A percentile compares a stretch with the other conserved stretches of the same genome.
phyloP scores from a whole-genome alignment of 257 asterid species.

The Solanum tarijense region DNA sequence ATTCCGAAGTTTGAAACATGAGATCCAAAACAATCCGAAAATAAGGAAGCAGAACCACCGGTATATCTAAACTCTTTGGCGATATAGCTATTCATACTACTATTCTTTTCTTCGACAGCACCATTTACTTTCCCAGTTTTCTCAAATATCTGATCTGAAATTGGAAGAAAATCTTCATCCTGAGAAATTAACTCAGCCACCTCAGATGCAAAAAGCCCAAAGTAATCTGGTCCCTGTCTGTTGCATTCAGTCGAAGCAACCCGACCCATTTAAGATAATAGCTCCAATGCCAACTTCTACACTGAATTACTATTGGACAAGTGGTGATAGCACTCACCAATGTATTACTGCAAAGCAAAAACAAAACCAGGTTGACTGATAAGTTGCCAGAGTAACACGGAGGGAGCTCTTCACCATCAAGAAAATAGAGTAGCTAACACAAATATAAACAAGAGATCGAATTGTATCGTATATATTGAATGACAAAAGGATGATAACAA shows the following conservation, averaged over 20 bases:
- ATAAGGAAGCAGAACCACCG: constrained; percentile 24
- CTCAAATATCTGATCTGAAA: constrained; percentile 12
- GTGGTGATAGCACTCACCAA: not conserved
- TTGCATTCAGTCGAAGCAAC: constrained; percentile 12
- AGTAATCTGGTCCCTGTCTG: constrained; percentile 50
- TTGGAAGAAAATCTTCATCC: constrained; percentile 35
- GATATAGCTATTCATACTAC: constrained; percentile 8
- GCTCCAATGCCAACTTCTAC: not conserved
- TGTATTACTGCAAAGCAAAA: not conserved
- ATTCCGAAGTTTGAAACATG: constrained; percentile 36
- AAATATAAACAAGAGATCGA: not conserved
- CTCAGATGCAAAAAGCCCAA: constrained; percentile 47
- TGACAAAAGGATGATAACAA: not conserved
- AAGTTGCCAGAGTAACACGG: not conserved
- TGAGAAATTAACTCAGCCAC: constrained; percentile 37
- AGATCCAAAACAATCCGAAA: constrained; percentile 51
- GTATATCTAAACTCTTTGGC: not conserved
- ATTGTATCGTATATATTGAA: not conserved
- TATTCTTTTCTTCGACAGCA: constrained; percentile 5
- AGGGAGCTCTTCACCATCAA: not conserved
- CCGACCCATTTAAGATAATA: constrained; percentile 4
- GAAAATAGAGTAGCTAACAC: not conserved
- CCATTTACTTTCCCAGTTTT: constrained; percentile 10
- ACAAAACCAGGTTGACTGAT: not conserved
- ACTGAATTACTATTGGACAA: not conserved